Evolutionary conservation across 2,329 filamentous ascomycete species (phyloP).

Genomic region (Colletotrichum echinochloae): DNA sequence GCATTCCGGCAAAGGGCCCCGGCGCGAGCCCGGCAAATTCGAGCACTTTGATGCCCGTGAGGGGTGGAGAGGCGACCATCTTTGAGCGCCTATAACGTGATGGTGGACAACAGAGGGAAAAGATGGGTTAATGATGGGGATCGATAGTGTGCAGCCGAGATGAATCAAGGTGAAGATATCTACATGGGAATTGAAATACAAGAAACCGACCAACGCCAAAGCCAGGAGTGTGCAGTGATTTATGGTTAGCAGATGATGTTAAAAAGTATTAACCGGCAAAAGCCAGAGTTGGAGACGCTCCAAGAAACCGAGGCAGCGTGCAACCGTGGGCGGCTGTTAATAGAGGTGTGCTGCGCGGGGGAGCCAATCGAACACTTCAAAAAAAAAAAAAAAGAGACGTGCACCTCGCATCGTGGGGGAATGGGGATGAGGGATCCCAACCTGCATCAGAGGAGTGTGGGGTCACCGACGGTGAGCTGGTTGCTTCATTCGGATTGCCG

Average conservation of each 20-base stretch:
- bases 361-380: slow-evolving; percentile 8
- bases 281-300: slow-evolving; percentile 34
- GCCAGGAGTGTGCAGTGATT: neutral
- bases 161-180: neutral
- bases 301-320: slow-evolving; percentile 37
- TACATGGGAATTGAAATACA: neutral
- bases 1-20: slow-evolving; percentile 87
- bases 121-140: too few species aligned
- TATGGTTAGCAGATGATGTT: neutral
- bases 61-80: slow-evolving; percentile 56
- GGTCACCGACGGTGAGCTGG: slow-evolving; percentile 31
- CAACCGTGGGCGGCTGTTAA: slow-evolving; percentile 14
- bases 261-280: slow-evolving; percentile 15
- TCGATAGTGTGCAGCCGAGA: neutral
- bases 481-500: slow-evolving; percentile 10
- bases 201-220: neutral
- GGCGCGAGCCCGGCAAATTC: slow-evolving; percentile 73
- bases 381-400: slow-evolving; percentile 10
- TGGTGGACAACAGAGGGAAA: neutral
- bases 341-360: neutral
- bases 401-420: slow-evolving; percentile 12
- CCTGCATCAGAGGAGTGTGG: slow-evolving; percentile 17
- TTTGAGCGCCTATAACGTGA: slow-evolving; percentile 10
- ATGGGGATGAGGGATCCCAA: slow-evolving; percentile 6
- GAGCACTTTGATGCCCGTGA: slow-evolving; percentile 67